Evolutionary conservation across 2,329 filamentous ascomycete species (phyloP).

Genomic region (Lachnellula subtilissima): DNA sequence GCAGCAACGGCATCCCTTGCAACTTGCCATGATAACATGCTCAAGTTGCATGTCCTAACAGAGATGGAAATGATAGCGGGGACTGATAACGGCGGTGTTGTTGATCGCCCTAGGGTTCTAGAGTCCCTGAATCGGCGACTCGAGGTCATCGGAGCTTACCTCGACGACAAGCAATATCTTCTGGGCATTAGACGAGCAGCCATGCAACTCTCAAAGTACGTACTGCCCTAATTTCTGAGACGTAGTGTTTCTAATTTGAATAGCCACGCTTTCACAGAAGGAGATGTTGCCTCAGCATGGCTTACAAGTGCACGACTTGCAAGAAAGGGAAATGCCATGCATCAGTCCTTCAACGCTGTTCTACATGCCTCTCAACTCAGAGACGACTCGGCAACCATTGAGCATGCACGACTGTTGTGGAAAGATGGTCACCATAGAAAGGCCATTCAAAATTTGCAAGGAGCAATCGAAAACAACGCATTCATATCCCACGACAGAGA

Average conservation of each 20-base stretch:
- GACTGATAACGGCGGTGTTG: slow-evolving; percentile 34
- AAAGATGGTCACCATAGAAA: slow-evolving; percentile 90
- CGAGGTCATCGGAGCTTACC: slow-evolving; percentile 83
- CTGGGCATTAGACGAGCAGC: slow-evolving; percentile 79
- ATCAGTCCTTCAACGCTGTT: slow-evolving; percentile 90
- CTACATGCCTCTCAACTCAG: slow-evolving; percentile 81
- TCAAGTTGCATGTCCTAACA: slow-evolving; percentile 80
- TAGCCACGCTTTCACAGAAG: slow-evolving; percentile 53
- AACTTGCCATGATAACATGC: slow-evolving; percentile 75
- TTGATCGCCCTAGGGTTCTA: slow-evolving; percentile 38
- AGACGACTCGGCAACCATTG: slow-evolving; percentile 83
- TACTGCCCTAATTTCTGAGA: slow-evolving; percentile 18
- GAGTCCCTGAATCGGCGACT: slow-evolving; percentile 68
- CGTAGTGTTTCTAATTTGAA: slow-evolving; percentile 27
- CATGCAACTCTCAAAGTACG: slow-evolving; percentile 72
- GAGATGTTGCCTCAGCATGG: slow-evolving; percentile 81
- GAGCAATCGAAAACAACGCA: slow-evolving; percentile 77
- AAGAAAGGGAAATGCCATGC: slow-evolving; percentile 75
- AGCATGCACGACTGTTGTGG: slow-evolving; percentile 90
- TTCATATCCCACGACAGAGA: slow-evolving; percentile 48
- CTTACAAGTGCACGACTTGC: slow-evolving; percentile 79
- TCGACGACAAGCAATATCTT: slow-evolving; percentile 89
- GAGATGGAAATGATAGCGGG: slow-evolving; percentile 76
- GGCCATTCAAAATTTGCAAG: slow-evolving; percentile 85
- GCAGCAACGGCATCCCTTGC: slow-evolving; percentile 77